phyloP scores from a whole-genome alignment of 345 rosid species.

The Sisymbrium altissimum region DNA sequence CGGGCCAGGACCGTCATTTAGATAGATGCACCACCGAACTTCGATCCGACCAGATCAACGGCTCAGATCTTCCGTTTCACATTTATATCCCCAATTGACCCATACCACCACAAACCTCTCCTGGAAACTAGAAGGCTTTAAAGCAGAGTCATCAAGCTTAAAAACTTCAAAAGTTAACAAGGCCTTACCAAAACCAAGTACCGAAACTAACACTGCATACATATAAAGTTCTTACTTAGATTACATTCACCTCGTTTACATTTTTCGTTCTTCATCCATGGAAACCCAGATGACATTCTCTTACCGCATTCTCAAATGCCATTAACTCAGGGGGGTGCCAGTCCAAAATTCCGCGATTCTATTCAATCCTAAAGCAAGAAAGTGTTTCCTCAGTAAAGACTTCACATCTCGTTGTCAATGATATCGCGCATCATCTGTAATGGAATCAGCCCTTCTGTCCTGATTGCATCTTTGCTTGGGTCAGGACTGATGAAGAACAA shows the following conservation, averaged over 20 bases:
- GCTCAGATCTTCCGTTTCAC: not conserved
- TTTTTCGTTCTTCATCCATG: slow-evolving; percentile 5
- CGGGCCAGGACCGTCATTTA: not conserved
- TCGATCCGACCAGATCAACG: not conserved
- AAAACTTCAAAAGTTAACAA: not conserved
- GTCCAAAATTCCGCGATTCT: slow-evolving; percentile 2
- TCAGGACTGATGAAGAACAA: slow-evolving; percentile 83
- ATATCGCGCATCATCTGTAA: slow-evolving; percentile 91
- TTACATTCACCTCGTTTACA: not conserved
- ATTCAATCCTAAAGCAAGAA: slow-evolving; percentile 19
- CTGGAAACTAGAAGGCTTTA: not conserved
- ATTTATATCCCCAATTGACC: not conserved
- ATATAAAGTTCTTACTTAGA: not conserved
- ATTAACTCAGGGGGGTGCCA: not conserved
- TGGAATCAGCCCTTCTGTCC: slow-evolving; percentile 88
- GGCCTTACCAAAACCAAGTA: not conserved
- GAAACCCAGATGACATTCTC: slow-evolving; percentile 10
- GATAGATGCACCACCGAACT: not conserved
- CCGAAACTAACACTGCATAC: slow-evolving; percentile 4
- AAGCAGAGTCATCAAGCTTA: not conserved
- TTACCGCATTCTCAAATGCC: not conserved
- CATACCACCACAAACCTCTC: not conserved
- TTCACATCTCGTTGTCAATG: slow-evolving; percentile 76
- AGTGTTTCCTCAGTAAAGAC: not conserved
- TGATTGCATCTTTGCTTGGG: slow-evolving; percentile 80